These are phyloP conservation scores for Pseudogymnoascus sp. DNA, from an alignment of 2,329 filamentous ascomycete genomes.

Conservation along the genomic window DNA sequence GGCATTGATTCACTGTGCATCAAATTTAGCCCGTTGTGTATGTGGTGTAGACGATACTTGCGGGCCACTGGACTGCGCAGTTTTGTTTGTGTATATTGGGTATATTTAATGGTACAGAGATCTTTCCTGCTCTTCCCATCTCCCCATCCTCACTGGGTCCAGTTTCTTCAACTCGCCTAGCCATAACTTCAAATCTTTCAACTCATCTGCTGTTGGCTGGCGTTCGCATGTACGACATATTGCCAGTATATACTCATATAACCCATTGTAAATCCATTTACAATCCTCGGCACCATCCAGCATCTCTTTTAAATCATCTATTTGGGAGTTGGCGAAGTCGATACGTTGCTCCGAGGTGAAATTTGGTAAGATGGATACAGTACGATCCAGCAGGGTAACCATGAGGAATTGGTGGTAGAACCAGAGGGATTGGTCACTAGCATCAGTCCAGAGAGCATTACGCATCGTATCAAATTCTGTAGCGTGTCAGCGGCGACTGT, in stretches of 20 bases:
- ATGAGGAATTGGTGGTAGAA: conserved; percentile 91
- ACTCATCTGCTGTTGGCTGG: conserved; percentile 32
- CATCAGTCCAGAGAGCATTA: conserved; percentile 57
- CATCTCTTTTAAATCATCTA: conserved; percentile 62
- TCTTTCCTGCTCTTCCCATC: conserved; percentile 23
- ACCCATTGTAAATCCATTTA: conserved; percentile 84
- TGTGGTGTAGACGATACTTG: no score
- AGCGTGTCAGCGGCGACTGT: conserved; percentile 12
- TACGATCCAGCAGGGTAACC: conserved; percentile 50
- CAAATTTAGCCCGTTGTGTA: no score
- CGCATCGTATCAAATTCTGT: conserved; percentile 67
- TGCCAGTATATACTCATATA: conserved; percentile 63
- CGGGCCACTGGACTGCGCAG: no score
- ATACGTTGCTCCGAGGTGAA: conserved; percentile 53
- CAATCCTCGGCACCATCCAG: conserved; percentile 57
- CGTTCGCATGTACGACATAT: conserved; percentile 45
- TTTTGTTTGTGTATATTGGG: neutral
- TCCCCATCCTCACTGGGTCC: conserved; percentile 27
- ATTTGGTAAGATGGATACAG: conserved; percentile 53
- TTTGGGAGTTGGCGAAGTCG: conserved; percentile 58
- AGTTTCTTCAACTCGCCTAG: conserved; percentile 25
- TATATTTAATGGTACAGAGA: neutral
- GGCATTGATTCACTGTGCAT: no score
- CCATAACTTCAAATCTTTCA: conserved; percentile 24
- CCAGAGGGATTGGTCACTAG: conserved; percentile 91